Percentiles rank a stretch among this genome's conserved stretches.
These are phyloP conservation scores for Claviceps pazoutovae DNA, from an alignment of 2,329 filamentous ascomycete species.

Conservation along the genomic window DNA sequence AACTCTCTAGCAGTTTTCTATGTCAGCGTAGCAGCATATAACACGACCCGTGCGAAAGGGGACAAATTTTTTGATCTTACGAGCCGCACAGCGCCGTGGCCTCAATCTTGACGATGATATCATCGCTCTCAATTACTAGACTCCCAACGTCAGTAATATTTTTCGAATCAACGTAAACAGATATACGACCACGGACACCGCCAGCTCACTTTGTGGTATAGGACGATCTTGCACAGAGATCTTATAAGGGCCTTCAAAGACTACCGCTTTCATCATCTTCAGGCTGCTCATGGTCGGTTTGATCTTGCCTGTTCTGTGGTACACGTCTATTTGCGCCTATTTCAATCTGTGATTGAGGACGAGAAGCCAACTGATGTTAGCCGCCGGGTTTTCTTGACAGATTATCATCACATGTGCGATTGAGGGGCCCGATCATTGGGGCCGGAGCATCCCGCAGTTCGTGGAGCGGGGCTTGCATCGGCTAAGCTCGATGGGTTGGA, in stretches of 20 bases:
- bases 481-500: background rate
- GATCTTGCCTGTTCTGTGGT: background rate
- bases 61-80: constrained; percentile 32
- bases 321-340: background rate
- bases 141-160: background rate
- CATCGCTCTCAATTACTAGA: constrained; percentile 50
- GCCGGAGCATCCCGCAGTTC: background rate
- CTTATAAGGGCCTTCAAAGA: constrained; percentile 68
- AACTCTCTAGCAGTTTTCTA: constrained; percentile 46
- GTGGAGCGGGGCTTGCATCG: constrained; percentile 7
- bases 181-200: background rate
- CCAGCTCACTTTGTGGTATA: constrained; percentile 43
- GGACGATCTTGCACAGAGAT: constrained; percentile 68
- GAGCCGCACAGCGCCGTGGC: constrained; percentile 80
- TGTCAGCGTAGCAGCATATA: background rate
- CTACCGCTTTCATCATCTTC: constrained; percentile 69
- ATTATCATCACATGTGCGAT: background rate
- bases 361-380: background rate
- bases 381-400: background rate
- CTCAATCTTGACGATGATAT: constrained; percentile 71
- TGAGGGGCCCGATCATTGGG: background rate
- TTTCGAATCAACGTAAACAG: background rate
- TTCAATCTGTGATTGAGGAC: background rate
- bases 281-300: constrained; percentile 18
- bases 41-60: background rate